Percentiles rank a stretch among this genome's conserved stretches.
These are phyloP conservation scores for Carex pumila DNA, from an alignment of 176 grass and related monocot species.

Conservation along the genomic window DNA sequence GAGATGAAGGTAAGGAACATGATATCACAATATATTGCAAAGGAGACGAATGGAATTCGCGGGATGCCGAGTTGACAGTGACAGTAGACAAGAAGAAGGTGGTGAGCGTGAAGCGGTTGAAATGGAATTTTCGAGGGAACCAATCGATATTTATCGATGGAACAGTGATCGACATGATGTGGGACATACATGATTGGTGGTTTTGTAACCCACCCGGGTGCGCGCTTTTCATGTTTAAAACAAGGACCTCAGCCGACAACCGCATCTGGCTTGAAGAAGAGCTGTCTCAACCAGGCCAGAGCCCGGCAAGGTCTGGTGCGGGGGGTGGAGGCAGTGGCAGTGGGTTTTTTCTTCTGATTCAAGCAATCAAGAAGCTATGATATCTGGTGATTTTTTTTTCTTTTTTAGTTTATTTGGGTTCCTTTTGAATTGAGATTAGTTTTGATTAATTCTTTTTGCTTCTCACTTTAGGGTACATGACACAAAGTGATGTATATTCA, in stretches of 20 bases:
- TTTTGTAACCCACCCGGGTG: conserved; percentile 30
- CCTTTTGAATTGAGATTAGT: conserved; percentile 13
- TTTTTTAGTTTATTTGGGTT: conserved; percentile 14
- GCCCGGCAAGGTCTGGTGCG: conserved; percentile 9
- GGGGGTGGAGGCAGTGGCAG: not conserved
- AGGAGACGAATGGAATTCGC: conserved; percentile 30
- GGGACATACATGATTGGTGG: conserved; percentile 92
- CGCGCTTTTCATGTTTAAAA: conserved; percentile 85
- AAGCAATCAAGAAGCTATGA: conserved; percentile 22
- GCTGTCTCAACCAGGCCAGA: conserved; percentile 8
- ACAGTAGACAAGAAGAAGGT: conserved; percentile 57
- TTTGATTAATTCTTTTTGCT: conserved; percentile 9
- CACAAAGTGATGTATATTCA: conserved; percentile 15
- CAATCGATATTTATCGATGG: conserved; percentile 58
- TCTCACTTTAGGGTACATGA: conserved; percentile 13
- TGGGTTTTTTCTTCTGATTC: conserved; percentile 12
- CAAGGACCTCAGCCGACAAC: conserved; percentile 34
- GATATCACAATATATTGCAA: conserved; percentile 54
- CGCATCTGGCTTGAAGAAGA: conserved; percentile 86
- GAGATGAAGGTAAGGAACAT: conserved; percentile 55
- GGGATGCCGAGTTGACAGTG: conserved; percentile 57
- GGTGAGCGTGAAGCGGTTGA: conserved; percentile 48
- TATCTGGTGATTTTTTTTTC: not conserved
- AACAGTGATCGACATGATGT: conserved; percentile 76
- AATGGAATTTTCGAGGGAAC: conserved; percentile 88